phyloP scores from a whole-genome alignment of 345 rosid genomes.

The Litchi chinensis region DNA sequence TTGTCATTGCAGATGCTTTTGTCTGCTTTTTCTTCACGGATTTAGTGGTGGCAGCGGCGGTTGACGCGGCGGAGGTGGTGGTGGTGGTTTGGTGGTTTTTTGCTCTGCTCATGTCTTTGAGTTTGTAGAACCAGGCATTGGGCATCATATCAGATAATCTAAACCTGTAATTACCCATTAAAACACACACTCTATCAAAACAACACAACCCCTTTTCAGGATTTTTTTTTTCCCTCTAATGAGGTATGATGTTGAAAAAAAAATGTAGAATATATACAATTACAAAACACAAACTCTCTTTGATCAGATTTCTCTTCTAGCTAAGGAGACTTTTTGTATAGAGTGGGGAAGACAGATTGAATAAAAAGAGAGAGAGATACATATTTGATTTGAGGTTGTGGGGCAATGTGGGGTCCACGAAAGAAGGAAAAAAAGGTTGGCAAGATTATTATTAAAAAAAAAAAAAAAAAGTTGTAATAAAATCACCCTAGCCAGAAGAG shows the following conservation, averaged over 20 bases:
- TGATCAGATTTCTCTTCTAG: not conserved
- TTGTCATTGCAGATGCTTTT: constrained; percentile 16
- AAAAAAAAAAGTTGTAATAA: not conserved
- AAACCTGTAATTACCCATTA: constrained; percentile 78
- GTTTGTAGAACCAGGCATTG: constrained; percentile 86
- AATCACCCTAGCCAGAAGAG: constrained; percentile 19
- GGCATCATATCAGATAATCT: constrained; percentile 81
- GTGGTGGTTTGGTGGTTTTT: constrained; percentile 20
- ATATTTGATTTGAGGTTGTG: not conserved
- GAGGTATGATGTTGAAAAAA: not conserved
- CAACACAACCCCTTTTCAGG: not conserved
- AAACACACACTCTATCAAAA: not conserved
- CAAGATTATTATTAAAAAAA: not conserved
- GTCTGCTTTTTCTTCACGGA: constrained; percentile 28
- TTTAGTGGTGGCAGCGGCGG: not conserved
- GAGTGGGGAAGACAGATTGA: constrained; percentile 16
- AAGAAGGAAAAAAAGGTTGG: constrained; percentile 15
- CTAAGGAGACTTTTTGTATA: not conserved
- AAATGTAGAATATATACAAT: not conserved
- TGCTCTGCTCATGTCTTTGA: constrained; percentile 52
- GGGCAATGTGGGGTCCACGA: constrained; percentile 24
- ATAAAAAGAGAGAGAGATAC: not conserved
- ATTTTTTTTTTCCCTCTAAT: not conserved
- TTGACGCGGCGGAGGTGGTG: not conserved
- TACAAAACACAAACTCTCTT: not conserved